Base-by-base conservation (phyloP, 2,329 filamentous ascomycete species). In the Fusarium paranaense region DNA sequence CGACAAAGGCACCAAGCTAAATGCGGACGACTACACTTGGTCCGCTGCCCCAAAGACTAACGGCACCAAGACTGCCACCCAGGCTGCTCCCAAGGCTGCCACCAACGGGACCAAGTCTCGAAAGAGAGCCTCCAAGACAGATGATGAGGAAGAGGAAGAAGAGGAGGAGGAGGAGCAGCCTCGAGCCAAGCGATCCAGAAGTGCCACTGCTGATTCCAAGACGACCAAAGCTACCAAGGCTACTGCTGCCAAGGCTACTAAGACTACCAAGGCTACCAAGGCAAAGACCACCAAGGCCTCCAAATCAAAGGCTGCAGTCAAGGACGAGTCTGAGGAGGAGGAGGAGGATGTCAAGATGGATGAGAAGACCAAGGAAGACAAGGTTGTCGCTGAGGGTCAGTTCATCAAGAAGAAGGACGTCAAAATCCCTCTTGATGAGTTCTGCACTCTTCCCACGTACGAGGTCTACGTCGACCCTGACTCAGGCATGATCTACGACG, bases 401-500 rank as follows among this genome's bases (percentile, higher is more conserved):
- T 83, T 87, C 63, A 82, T 86, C 61, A 87, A 86, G 76, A 84
- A 85, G 33, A 82, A 83, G 50, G 83, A 84, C 47, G 68, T 86
- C 5, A 80, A 80, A 14, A 85, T 91, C 47, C 88, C 89, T 0
- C 71, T 90, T 3, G 90, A 91, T 68, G 85, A 87, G 35, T 80
- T 79, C 18, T 86, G 83, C 59, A 76, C 80, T 3, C 76, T 85
- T 3, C 9, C 67, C 13, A 79, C 76, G 16, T 85, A 84, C 45
- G 78, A 83, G 20, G 94, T 97, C 35, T 91, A 93, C 78, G 89
- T 96, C 65, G 92, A 92, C 69, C 82, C 88, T 1, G 82, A 88
- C 42, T 73, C 77, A 22, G 90, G 90, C 22, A 83, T 92, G 64
- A 94, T 96, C 57, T 96, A 90, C 80, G 94, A 97, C 79, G 94